Evolutionary conservation across 257 asterid species (phyloP), one percentile per base, ranked within the genome.

Genomic region (Anisodus tanguticus): DNA sequence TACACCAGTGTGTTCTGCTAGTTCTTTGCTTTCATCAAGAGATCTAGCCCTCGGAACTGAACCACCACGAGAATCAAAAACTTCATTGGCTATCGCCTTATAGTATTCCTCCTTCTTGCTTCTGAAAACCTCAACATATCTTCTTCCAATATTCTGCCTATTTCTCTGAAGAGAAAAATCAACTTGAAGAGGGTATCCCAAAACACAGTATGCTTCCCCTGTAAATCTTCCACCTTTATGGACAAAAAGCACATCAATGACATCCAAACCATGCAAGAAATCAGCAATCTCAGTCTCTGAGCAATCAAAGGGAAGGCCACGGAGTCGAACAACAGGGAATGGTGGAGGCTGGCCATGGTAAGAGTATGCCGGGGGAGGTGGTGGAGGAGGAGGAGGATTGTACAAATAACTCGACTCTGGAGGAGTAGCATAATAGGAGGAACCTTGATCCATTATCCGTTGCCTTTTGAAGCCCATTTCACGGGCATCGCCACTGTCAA

Each of bases 291-390:
- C 97, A 72, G 90, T 86, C 88, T 94, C 98, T 8, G 97, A 84
- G 83, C 99, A 95, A 82, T 94, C 97, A 81, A 91, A 94, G 11
- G 99, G 99, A 15, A 95, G 98, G 85, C 99, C 98, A 49, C 99
- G 95, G 81, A 95, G 97, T 17, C 99, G 92, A 60, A 95, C 98
- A 68, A 94, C 97, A 31, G 99, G 99, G 86, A 95, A 94, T 17
- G 94, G 97, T 15, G 97, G 98, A 31, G 98, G 97, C 82, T 88
- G 90, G 41, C 88, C 88, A 5, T 84, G 80, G 81, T 92, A 93
- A 67, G 98, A 84, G 90, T 92, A 94, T 31, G 90, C 71, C 9
- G 95, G 91, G 64, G 89, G 88, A 39, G 95, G 90, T 1, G 90
- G 95, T 2, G 90, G 98, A 58, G 95, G 94, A 22, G 26, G 26